These are phyloP conservation scores for Aspergillus fumigatus DNA, from an alignment of 2,329 filamentous ascomycete genomes.

Conservation along the genomic window DNA sequence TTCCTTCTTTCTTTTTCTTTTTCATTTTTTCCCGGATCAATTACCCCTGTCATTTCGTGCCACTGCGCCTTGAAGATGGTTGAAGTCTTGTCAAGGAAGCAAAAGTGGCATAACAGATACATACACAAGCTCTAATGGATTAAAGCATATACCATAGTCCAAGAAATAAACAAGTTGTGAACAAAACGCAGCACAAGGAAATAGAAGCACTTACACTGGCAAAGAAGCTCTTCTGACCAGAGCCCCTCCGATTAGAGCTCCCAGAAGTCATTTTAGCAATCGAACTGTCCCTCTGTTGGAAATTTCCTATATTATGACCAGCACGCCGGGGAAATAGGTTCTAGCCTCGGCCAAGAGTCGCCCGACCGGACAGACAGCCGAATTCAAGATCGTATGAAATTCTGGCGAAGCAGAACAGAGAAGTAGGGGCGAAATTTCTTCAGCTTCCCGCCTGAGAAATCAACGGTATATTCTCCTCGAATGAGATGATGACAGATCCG, in stretches of 20 bases:
- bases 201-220: constrained; percentile 26
- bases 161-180: background rate
- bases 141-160: background rate
- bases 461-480: background rate
- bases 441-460: background rate
- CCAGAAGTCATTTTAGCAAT: constrained; percentile 27
- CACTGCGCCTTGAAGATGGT: background rate
- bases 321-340: constrained; percentile 1
- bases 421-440: background rate
- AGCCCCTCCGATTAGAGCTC: constrained; percentile 23
- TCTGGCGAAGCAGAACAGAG: background rate
- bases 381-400: background rate
- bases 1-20: background rate
- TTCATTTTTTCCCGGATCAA: background rate
- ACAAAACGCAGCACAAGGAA: constrained; percentile 6
- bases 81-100: background rate
- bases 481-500: constrained; percentile 16
- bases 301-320: background rate
- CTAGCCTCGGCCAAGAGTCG: constrained; percentile 15
- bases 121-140: background rate
- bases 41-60: background rate
- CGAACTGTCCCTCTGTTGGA: background rate
- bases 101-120: background rate
- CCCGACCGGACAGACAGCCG: constrained; percentile 10
- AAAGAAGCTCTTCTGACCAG: constrained; percentile 33